phyloP scores from a whole-genome alignment of 2,329 filamentous ascomycete genomes.

The Myriosclerotinia curreyana region DNA sequence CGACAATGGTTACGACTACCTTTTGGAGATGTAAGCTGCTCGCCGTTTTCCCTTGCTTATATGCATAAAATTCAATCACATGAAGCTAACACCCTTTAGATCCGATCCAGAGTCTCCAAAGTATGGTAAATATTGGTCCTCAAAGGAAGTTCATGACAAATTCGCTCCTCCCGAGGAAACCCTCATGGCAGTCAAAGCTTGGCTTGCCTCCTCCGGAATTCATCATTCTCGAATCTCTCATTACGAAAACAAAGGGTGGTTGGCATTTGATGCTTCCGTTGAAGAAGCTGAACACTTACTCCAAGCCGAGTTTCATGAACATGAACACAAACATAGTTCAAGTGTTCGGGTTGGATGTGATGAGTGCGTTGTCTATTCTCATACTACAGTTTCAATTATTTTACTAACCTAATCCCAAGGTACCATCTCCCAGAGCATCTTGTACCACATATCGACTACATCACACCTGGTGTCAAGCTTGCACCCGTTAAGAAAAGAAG shows the following conservation, averaged over 20 bases:
- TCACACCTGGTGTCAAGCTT: constrained; percentile 46
- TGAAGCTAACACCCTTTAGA: constrained; percentile 12
- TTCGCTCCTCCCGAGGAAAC: constrained; percentile 39
- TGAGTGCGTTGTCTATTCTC: constrained; percentile 28
- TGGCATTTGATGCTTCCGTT: constrained; percentile 41
- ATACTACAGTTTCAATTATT: neutral
- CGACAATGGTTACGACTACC: constrained; percentile 43
- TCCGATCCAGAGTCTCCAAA: constrained; percentile 32
- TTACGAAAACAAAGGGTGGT: constrained; percentile 39
- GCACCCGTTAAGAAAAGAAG: constrained; percentile 26
- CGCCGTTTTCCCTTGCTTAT: neutral
- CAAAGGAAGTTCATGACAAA: constrained; percentile 30
- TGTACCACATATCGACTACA: constrained; percentile 46
- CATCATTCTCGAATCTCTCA: constrained; percentile 37
- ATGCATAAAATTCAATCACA: neutral
- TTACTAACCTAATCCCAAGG: constrained; percentile 20
- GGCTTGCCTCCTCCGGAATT: constrained; percentile 40
- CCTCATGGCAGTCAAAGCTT: constrained; percentile 38
- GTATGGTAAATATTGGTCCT: constrained; percentile 28
- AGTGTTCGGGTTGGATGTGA: constrained; percentile 40
- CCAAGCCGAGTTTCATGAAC: constrained; percentile 40
- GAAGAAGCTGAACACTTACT: constrained; percentile 40
- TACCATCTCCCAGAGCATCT: constrained; percentile 46
- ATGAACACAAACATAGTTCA: constrained; percentile 36
- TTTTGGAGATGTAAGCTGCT: constrained; percentile 41